Base-by-base conservation (phyloP, 1,284 basidiomycete genomes). In the Pseudozyma hubeiensis region DNA sequence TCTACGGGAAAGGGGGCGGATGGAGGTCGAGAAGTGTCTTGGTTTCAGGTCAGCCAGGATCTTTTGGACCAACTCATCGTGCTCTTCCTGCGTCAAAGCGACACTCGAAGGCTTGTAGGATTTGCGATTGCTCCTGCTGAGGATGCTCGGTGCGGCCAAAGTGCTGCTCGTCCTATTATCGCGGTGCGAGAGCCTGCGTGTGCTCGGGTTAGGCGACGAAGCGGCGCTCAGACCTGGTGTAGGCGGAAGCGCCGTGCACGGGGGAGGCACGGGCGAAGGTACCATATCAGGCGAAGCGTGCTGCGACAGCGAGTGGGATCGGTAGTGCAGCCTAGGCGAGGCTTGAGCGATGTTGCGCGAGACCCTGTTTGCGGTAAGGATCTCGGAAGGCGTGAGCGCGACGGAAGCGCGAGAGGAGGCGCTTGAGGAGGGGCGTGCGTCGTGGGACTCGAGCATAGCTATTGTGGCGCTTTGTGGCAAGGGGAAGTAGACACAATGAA, bases 231-330 rank as follows among this genome's bases (percentile, higher is more conserved):
- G 35, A 7, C 47, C 31, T 2, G 63, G 69, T 5, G 59, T 62
- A 13, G 69, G 64, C 4, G 70, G 70, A 0, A 67, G 53, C 34
- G 70, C 64, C 9, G 59, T 34, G 11, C 34, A 37, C 4, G 70
- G 70, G 7, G 70, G 69, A 35, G 69, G 69, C 7, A 56, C 35
- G 19, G 64, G 69, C 13, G 69, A 61, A 35, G 68, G 68, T 41
- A 71, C 24, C 35, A 58, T 29, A 10, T 58, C 53, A 14, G 67
- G 43, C 10, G 61, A 59, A 29, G 16, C 34, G 14, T 14, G 24
- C 41, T 7, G 31, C 39, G 14, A 31, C 10, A 10, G 31, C 24
- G 24, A 16, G 6, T 14, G 4, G 37, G 5, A 31, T 53, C 30
- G 10, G 61, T 37, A 37, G 35, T 37, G 35, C 35, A 8, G 35